These are phyloP conservation scores for Dryas alaskensis DNA, from an alignment of 306 rosid species.

Conservation along the genomic window DNA sequence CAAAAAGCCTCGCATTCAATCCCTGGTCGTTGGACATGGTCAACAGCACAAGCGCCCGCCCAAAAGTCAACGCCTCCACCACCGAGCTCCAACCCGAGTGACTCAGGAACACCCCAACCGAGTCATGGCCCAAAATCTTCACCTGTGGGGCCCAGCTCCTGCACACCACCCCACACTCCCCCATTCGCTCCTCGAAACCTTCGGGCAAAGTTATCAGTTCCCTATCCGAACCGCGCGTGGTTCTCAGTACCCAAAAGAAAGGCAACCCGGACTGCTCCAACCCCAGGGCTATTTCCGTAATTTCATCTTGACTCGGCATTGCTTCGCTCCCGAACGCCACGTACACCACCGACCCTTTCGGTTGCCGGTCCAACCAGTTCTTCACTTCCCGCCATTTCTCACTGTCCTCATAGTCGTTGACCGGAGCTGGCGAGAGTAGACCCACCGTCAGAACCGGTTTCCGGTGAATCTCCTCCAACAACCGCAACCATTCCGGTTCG, in stretches of 20 bases:
- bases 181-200: conserved; percentile 44
- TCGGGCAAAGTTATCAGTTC: conserved; percentile 29
- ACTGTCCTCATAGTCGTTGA: not conserved
- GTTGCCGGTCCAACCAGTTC: conserved; percentile 42
- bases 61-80: conserved; percentile 33
- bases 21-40: conserved; percentile 31
- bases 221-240: conserved; percentile 14
- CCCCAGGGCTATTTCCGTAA: conserved; percentile 41
- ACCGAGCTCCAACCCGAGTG: conserved; percentile 52
- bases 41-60: conserved; percentile 25
- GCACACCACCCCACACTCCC: conserved; percentile 38
- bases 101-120: conserved; percentile 42
- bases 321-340: conserved; percentile 56
- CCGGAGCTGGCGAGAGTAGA: conserved; percentile 8
- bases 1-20: conserved; percentile 31
- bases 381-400: conserved; percentile 9
- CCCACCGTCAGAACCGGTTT: conserved; percentile 12
- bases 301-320: conserved; percentile 35
- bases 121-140: conserved; percentile 37
- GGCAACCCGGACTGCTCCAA: conserved; percentile 37
- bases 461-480: not conserved
- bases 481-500: conserved; percentile 11
- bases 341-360: conserved; percentile 32
- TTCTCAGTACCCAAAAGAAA: conserved; percentile 41
- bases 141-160: conserved; percentile 41